phyloP scores from a whole-genome alignment of 2,329 filamentous ascomycete genomes.

The Thielaviopsis ethacetica region DNA sequence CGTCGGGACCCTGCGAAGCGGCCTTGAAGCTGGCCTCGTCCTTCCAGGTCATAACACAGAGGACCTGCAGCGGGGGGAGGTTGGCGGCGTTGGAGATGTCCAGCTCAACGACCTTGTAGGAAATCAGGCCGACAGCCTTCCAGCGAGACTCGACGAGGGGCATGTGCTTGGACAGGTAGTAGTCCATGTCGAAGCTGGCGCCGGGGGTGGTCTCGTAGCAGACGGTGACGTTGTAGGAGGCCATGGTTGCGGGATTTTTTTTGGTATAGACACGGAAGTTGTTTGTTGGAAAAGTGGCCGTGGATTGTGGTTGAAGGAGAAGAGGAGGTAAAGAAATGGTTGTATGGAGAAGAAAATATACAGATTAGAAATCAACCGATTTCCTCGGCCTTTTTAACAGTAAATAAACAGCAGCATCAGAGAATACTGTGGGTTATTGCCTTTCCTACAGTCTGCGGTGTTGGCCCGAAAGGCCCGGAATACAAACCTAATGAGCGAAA shows the following conservation, averaged over 20 bases:
- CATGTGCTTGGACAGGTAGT: constrained; percentile 32
- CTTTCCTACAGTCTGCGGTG: no score
- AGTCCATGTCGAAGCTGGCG: constrained; percentile 29
- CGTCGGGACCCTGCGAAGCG: not conserved
- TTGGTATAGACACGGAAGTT: not conserved
- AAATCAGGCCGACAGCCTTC: constrained; percentile 23
- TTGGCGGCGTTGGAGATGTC: constrained; percentile 12
- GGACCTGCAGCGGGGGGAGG: constrained; percentile 14
- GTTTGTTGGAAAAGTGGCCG: not conserved
- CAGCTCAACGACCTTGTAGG: constrained; percentile 19
- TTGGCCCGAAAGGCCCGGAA: no score
- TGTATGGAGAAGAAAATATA: no score
- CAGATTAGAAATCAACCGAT: no score
- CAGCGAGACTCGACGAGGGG: constrained; percentile 25
- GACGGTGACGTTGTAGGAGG: constrained; percentile 4
- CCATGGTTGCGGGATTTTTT: not conserved
- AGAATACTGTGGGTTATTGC: no score
- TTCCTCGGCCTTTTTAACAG: no score
- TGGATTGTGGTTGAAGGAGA: not conserved
- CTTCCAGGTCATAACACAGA: constrained; percentile 19
- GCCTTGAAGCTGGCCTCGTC: constrained; percentile 15
- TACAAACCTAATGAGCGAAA: no score
- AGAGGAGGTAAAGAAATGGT: not conserved
- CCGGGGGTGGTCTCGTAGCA: constrained; percentile 3
- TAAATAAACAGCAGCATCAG: no score